phyloP scores from a whole-genome alignment of 2,329 filamentous ascomycete species.

The Juglanconis oblonga region DNA sequence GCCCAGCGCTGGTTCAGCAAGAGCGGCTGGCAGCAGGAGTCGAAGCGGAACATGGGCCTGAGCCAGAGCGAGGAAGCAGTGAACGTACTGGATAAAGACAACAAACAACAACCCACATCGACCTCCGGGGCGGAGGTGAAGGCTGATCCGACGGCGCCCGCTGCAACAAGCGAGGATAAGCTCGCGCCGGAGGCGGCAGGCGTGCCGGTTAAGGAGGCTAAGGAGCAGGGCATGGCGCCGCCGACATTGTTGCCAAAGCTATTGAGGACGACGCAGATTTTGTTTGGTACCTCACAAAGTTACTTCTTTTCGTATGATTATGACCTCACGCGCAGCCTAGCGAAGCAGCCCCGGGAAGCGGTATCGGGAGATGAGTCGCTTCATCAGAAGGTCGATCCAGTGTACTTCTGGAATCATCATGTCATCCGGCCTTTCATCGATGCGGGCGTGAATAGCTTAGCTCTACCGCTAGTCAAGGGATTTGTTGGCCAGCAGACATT shows the following conservation, averaged over 20 bases:
- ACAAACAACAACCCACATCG: slow-evolving; percentile 26
- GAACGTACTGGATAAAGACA: slow-evolving; percentile 38
- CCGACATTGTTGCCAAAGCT: slow-evolving; percentile 71
- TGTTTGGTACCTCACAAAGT: slow-evolving; percentile 77
- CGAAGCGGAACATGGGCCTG: slow-evolving; percentile 67
- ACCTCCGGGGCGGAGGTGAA: slow-evolving; percentile 2
- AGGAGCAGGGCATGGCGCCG: slow-evolving; percentile 19
- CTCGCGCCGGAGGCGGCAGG: slow-evolving; percentile 16
- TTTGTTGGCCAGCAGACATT: slow-evolving; percentile 89
- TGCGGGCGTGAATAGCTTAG: slow-evolving; percentile 66
- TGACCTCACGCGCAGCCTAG: slow-evolving; percentile 73
- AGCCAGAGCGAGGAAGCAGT: slow-evolving; percentile 41
- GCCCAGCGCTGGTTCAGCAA: slow-evolving; percentile 89
- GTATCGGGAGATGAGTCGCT: slow-evolving; percentile 66
- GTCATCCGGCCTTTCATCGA: slow-evolving; percentile 72
- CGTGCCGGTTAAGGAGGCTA: slow-evolving; percentile 12
- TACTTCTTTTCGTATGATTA: slow-evolving; percentile 97
- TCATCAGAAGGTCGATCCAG: slow-evolving; percentile 67
- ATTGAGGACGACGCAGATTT: slow-evolving; percentile 75
- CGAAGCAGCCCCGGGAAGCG: slow-evolving; percentile 39
- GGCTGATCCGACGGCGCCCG: slow-evolving; percentile 4
- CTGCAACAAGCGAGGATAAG: slow-evolving; percentile 9
- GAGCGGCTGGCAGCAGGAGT: slow-evolving; percentile 74
- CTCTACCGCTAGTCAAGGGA: slow-evolving; percentile 85
- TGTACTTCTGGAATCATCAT: slow-evolving; percentile 90